Evolutionary conservation across 148 eudicot genomes (phyloP), one percentile per base, ranked within the genome.

Genomic region (Linanthus parryae): DNA sequence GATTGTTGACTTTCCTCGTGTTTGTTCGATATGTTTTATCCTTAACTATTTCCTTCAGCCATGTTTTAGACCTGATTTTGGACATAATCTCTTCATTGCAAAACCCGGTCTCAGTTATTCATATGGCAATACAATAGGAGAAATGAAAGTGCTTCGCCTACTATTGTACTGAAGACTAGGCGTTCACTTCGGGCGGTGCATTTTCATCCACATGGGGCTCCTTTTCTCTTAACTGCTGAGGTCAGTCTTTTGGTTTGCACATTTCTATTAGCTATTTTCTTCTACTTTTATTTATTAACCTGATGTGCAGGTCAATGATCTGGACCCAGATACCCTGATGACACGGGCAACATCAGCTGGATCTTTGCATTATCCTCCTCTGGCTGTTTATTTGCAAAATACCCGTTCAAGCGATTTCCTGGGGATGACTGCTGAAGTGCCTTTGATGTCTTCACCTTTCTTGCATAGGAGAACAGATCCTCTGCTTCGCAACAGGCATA

Each of bases 101-200:
- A 24, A 31, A 57, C 43, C 23, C 43, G 44, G 40, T 61, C 39
- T 60, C 66, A 67, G 72, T 45, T 67, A 12, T 61, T 60, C 55
- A 48, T 67, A 19, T 67, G 72, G 72, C 61, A 47, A 21, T 67
- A 67, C 56, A 35, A 67, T 43, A 40, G 44, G 27, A 48, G 18
- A 50, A 59, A 59, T 10, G 72, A 61, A 19, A 41, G 24, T 40
- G 47, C 72, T 5, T 47, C 66, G 55, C 72, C 70, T 11, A 38
- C 47, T 29, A 38, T 65, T 58, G 63, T 65, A 27, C 55, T 65
- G 31, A 65, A 53, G 52, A 65, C 70, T 9, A 65, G 46, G 46
- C 64, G 70, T 44, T 65, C 70, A 18, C 64, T 65, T 36, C 70
- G 70, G 22, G 70, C 70, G 11, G 70, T 65, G 58, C 53, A 65